Conservation (phyloP, 2,329 filamentous ascomycete species). For the Cladophialophora carrionii region DNA sequence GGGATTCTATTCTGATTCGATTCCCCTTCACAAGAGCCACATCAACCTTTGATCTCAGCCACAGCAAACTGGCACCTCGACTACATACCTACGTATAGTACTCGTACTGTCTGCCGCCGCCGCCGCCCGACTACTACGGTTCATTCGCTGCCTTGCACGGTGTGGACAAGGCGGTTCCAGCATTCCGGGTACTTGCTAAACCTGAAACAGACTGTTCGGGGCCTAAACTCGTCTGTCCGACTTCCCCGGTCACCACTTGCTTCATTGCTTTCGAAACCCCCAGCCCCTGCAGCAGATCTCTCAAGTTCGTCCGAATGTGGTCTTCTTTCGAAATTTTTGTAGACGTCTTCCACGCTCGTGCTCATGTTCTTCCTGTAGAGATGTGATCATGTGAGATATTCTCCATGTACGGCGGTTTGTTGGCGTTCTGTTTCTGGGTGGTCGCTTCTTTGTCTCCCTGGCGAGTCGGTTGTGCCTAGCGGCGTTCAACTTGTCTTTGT, state of each 20-base stretch:
- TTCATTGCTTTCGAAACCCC: conserved; percentile 5
- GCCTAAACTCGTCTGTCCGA: conserved; percentile 19
- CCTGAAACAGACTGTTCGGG: conserved; percentile 25
- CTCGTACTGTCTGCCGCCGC: background rate
- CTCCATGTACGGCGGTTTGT: conserved; percentile 12
- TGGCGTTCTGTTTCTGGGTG: conserved; percentile 20
- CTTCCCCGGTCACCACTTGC: conserved; percentile 20
- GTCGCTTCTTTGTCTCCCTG: conserved; percentile 17
- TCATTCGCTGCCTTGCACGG: background rate
- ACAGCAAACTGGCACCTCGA: background rate
- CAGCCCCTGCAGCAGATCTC: conserved; percentile 27
- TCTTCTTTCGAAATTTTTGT: conserved; percentile 7
- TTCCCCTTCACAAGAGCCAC: background rate
- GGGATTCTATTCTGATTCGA: background rate
- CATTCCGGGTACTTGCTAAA: conserved; percentile 14
- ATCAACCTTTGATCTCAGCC: background rate
- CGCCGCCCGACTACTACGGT: background rate
- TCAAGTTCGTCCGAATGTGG: conserved; percentile 10
- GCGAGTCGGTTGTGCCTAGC: conserved; percentile 3
- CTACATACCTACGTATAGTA: background rate
- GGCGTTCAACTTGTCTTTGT: conserved; percentile 6
- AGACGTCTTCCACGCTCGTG: background rate
- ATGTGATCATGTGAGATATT: conserved; percentile 15
- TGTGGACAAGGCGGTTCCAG: conserved; percentile 3
- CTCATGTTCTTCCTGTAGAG: background rate